Percentiles rank a stretch among this genome's conserved stretches.
These are phyloP conservation scores for Vitis labrusca DNA, from an alignment of 164 flowering plant genomes.

Conservation along the genomic window DNA sequence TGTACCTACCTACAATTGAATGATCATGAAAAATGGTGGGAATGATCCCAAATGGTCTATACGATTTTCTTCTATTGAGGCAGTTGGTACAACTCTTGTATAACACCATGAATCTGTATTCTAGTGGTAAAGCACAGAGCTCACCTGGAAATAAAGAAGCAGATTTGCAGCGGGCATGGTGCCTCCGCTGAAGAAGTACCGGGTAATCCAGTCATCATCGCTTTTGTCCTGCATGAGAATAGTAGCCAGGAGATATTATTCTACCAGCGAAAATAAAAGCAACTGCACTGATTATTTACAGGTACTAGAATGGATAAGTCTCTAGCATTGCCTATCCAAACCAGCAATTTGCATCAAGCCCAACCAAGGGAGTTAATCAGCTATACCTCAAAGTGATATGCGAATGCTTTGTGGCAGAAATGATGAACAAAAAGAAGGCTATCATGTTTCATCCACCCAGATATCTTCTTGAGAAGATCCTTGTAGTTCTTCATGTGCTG, in stretches of 20 bases:
- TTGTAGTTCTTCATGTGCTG: slow-evolving; percentile 97
- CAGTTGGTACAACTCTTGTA: too few relatives aligned
- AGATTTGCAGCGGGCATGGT: slow-evolving; percentile 92
- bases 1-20: neutral
- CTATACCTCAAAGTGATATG: slow-evolving; percentile 90
- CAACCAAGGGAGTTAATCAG: neutral
- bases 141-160: slow-evolving; percentile 86
- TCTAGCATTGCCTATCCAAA: neutral
- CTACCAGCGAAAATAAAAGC: neutral
- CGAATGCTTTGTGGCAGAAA: slow-evolving; percentile 89
- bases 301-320: neutral
- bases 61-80: neutral
- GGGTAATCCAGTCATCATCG: slow-evolving; percentile 93
- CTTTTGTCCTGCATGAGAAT: slow-evolving; percentile 47
- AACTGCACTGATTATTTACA: neutral
- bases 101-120: too few relatives aligned
- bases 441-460: slow-evolving; percentile 86
- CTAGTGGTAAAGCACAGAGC: neutral
- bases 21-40: neutral
- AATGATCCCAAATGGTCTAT: neutral
- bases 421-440: slow-evolving; percentile 78
- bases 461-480: slow-evolving; percentile 86
- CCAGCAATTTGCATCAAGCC: neutral
- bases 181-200: slow-evolving; percentile 86
- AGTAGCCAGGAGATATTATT: neutral